phyloP scores from a whole-genome alignment of 176 grass and related monocot genomes.

The Puccinellia tenuiflora region DNA sequence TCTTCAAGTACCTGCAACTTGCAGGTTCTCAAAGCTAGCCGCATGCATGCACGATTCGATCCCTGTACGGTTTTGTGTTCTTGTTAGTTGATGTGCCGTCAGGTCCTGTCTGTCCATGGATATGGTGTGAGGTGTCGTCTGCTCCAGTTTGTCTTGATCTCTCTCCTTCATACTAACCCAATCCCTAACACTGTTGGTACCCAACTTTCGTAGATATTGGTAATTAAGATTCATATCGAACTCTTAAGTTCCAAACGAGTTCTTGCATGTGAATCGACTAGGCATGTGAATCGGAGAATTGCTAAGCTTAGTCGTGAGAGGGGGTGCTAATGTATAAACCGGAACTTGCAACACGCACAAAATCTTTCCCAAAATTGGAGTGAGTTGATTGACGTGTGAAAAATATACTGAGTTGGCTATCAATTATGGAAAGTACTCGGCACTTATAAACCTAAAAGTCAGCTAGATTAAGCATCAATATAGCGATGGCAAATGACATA shows the following conservation, averaged over 20 bases:
- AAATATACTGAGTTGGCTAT: background rate
- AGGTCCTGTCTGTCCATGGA: background rate
- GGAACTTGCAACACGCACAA: background rate
- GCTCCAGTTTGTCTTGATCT: background rate
- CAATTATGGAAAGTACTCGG: background rate
- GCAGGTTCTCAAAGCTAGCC: background rate
- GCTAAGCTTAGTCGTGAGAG: background rate
- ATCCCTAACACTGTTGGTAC: background rate
- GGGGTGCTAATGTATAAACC: background rate
- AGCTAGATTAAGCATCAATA: background rate
- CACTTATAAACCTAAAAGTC: conserved; percentile 1
- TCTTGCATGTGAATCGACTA: background rate
- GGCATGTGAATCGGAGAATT: background rate
- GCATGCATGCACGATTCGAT: conserved; percentile 4
- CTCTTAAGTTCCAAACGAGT: background rate
- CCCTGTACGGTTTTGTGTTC: background rate
- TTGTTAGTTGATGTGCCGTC: background rate
- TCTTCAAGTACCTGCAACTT: background rate
- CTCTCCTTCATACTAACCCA: background rate
- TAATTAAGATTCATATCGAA: background rate
- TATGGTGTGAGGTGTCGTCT: background rate
- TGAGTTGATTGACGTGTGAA: background rate
- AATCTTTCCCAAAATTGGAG: background rate
- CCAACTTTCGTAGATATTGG: background rate
- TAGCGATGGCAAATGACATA: background rate